A percentile compares a stretch with the other conserved stretches of the same genome.
phyloP scores from a whole-genome alignment of 2,329 filamentous ascomycete species.

The Fusarium lyarnte region DNA sequence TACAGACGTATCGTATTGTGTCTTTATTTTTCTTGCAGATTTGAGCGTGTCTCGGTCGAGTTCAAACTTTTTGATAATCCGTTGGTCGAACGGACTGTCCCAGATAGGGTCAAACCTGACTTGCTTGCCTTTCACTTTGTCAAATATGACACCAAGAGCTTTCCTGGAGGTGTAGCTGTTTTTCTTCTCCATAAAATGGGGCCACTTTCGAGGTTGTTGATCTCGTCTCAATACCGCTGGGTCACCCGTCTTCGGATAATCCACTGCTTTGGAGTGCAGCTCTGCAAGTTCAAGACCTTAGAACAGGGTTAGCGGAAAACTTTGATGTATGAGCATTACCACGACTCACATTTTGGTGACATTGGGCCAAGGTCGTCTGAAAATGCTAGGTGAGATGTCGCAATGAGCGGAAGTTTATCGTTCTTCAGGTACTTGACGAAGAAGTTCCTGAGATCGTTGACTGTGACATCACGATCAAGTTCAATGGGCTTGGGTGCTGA shows the following conservation, averaged over 20 bases:
- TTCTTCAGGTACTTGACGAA: conserved; percentile 96
- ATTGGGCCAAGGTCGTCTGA: conserved; percentile 78
- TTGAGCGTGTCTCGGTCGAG: conserved; percentile 64
- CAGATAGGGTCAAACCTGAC: conserved; percentile 79
- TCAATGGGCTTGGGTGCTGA: conserved; percentile 64
- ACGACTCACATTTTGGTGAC: conserved; percentile 69
- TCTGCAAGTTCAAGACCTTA: conserved; percentile 74
- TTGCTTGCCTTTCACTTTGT: conserved; percentile 66
- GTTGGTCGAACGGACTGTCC: conserved; percentile 76
- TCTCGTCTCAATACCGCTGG: conserved; percentile 73
- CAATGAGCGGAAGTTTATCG: conserved; percentile 82
- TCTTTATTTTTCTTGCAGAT: conserved; percentile 74
- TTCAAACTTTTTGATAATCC: conserved; percentile 73
- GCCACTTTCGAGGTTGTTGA: conserved; percentile 73
- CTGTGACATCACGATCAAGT: conserved; percentile 70
- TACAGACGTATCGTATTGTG: conserved; percentile 79
- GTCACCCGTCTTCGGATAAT: conserved; percentile 91
- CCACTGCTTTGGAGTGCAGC: conserved; percentile 90
- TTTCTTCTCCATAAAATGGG: conserved; percentile 86
- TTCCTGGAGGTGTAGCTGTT: conserved; percentile 73
- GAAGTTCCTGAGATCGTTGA: conserved; percentile 81
- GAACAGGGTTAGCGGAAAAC: not conserved
- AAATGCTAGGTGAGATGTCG: conserved; percentile 80
- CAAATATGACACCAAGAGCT: conserved; percentile 84
- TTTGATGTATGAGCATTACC: not conserved